A percentile compares a stretch with the other conserved stretches of the same genome.
phyloP scores from a whole-genome alignment of 2,329 filamentous ascomycete species.

The Epichloe coenophiala region DNA sequence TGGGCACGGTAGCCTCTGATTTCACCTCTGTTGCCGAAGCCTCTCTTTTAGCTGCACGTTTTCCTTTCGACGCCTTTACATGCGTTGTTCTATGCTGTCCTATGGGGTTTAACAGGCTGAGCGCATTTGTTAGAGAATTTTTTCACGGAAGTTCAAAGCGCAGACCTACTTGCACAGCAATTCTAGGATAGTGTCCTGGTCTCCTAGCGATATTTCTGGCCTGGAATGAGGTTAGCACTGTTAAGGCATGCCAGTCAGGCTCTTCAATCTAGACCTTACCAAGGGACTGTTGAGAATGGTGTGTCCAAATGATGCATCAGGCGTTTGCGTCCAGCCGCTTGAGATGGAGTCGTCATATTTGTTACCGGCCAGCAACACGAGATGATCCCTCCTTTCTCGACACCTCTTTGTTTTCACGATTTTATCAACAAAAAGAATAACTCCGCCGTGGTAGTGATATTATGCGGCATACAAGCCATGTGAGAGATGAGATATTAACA shows the following conservation, averaged over 20 bases:
- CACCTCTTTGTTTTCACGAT: no score
- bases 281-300: conserved; percentile 46
- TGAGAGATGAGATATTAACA: no score
- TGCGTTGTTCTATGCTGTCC: conserved; percentile 46
- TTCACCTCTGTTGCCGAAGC: conserved; percentile 6
- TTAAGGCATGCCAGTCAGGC: not conserved
- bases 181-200: conserved; percentile 53
- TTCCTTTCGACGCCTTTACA: conserved; percentile 45
- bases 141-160: not conserved
- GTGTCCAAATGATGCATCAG: conserved; percentile 51
- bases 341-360: conserved; percentile 14
- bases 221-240: conserved; percentile 23
- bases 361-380: not conserved
- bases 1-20: conserved; percentile 4
- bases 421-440: not conserved
- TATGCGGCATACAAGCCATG: no score
- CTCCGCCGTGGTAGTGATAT: not conserved
- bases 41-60: conserved; percentile 38
- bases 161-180: conserved; percentile 48
- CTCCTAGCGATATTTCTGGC: conserved; percentile 42
- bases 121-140: not conserved
- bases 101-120: conserved; percentile 48
- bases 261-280: conserved; percentile 29
- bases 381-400: not conserved
- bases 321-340: conserved; percentile 32